Conservation (phyloP, 495 filamentous ascomycete species). For the Penicillium argentinense region DNA sequence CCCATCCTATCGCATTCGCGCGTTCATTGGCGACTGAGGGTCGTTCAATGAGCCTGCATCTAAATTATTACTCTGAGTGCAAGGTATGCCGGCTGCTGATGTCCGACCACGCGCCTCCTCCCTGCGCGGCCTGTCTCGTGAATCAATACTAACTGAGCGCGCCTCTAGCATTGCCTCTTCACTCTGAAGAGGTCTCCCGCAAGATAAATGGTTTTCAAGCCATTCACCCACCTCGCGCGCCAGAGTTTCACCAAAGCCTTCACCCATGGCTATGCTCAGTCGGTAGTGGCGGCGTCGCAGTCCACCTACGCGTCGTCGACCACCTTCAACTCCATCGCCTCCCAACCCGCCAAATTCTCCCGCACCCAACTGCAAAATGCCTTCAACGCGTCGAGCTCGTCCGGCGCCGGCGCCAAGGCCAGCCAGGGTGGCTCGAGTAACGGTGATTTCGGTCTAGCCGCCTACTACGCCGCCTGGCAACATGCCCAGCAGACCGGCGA, state of each 20-base stretch:
- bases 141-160: neutral
- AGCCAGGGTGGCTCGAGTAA: slow-evolving; percentile 41
- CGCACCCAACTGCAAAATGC: slow-evolving; percentile 70
- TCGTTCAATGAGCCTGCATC: slow-evolving; percentile 70
- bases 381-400: slow-evolving; percentile 54
- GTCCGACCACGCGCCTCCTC: neutral
- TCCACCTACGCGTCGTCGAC: slow-evolving; percentile 77
- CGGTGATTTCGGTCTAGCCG: slow-evolving; percentile 65
- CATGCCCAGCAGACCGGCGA: slow-evolving; percentile 68
- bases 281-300: slow-evolving; percentile 92
- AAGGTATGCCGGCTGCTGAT: slow-evolving; percentile 47
- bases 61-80: slow-evolving; percentile 42
- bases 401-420: slow-evolving; percentile 45
- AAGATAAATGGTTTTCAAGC: slow-evolving; percentile 81
- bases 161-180: slow-evolving; percentile 48
- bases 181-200: slow-evolving; percentile 50
- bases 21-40: slow-evolving; percentile 57
- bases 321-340: slow-evolving; percentile 53
- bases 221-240: slow-evolving; percentile 88
- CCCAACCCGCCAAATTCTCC: slow-evolving; percentile 55
- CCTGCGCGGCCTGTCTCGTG: neutral
- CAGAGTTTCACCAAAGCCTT: slow-evolving; percentile 94
- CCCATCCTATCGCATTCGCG: slow-evolving; percentile 32
- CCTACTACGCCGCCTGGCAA: slow-evolving; percentile 87
- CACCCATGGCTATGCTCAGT: slow-evolving; percentile 96